Percentiles rank a stretch among this genome's conserved stretches.
phyloP scores from a whole-genome alignment of 495 filamentous ascomycete species.

The Trypethelium eluteriae region DNA sequence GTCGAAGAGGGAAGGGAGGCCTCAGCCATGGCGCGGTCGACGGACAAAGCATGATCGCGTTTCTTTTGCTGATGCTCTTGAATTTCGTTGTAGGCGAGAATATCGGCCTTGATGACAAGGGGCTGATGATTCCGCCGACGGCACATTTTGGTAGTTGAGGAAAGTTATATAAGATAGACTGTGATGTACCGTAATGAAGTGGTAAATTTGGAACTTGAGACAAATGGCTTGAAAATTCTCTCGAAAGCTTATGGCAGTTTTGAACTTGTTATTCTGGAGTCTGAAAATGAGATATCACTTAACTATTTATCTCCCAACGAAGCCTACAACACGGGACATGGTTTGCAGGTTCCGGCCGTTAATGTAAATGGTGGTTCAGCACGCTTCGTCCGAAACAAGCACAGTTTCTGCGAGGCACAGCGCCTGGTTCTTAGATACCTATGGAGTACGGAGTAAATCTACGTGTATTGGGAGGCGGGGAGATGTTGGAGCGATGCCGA shows the following conservation, averaged over 20 bases:
- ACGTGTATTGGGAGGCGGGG: neutral
- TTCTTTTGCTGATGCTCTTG: slow-evolving; percentile 7
- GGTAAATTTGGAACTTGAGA: neutral
- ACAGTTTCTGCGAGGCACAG: too few species aligned
- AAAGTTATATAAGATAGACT: neutral
- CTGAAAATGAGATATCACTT: neutral
- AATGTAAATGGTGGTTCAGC: neutral
- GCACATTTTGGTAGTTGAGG: neutral
- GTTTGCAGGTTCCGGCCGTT: too few species aligned
- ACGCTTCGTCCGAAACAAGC: neutral
- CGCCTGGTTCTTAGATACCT: too few species aligned
- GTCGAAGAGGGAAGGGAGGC: neutral
- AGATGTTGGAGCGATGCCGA: neutral
- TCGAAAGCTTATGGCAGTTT: neutral
- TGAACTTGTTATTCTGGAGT: neutral
- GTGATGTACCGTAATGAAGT: neutral
- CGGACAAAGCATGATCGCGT: neutral
- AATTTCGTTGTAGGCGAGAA: slow-evolving; percentile 4
- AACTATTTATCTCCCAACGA: neutral
- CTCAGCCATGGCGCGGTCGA: slow-evolving; percentile 2
- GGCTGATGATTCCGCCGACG: neutral
- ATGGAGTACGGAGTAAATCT: neutral
- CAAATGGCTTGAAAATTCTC: neutral
- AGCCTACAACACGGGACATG: neutral
- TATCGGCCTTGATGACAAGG: neutral